Percentiles rank a stretch among this genome's conserved stretches.
phyloP scores from a whole-genome alignment of 306 rosid species.

The Prunus fruticosa region DNA sequence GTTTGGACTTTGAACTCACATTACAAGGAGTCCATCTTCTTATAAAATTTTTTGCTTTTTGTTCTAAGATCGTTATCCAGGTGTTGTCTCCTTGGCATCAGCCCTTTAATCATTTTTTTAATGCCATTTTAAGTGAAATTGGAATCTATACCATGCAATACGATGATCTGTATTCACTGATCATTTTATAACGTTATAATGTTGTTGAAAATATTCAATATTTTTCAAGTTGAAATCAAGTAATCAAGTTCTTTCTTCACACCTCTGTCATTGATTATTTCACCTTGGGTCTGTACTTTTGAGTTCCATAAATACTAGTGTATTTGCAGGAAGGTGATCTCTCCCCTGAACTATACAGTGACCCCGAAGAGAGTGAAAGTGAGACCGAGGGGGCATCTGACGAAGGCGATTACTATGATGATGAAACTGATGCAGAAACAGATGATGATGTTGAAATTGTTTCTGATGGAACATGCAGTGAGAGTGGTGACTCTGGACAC shows the following conservation, averaged over 20 bases:
- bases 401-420: slow-evolving; percentile 71
- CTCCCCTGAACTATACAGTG: slow-evolving; percentile 69
- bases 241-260: slow-evolving; percentile 2
- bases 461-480: slow-evolving; percentile 53
- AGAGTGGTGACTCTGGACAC: slow-evolving; percentile 41
- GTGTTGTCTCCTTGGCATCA: not conserved
- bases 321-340: slow-evolving; percentile 71
- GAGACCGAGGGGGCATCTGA: slow-evolving; percentile 79
- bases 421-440: slow-evolving; percentile 50
- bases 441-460: slow-evolving; percentile 48
- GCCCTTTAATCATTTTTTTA: not conserved
- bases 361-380: slow-evolving; percentile 73
- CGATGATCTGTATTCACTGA: too few species aligned
- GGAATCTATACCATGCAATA: too few species aligned
- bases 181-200: not conserved
- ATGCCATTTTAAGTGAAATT: too few species aligned
- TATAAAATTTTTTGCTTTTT: not conserved
- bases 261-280: not conserved
- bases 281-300: slow-evolving; percentile 10
- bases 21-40: not conserved
- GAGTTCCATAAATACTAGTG: slow-evolving; percentile 36
- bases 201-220: not conserved
- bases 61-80: not conserved
- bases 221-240: not conserved
- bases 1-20: not conserved